These are phyloP conservation scores for Mucor irregularis DNA, from an alignment of 371 early-diverging fungal species.

Conservation along the genomic window DNA sequence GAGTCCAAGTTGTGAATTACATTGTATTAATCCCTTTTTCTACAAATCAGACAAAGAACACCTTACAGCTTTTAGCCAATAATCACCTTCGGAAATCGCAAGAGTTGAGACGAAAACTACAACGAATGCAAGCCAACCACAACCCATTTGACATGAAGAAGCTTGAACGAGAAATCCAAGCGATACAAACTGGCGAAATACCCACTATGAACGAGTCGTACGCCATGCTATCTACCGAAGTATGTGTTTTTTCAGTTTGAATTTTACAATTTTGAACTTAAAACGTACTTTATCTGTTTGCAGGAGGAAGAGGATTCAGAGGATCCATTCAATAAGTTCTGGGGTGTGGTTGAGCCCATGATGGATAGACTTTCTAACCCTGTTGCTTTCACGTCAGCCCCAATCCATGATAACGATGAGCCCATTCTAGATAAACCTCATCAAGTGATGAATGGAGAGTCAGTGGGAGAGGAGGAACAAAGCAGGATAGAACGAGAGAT, in stretches of 20 bases:
- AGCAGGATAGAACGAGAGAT: slow-evolving; percentile 18
- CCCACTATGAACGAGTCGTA: slow-evolving; percentile 34
- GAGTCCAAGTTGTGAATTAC: too few relatives aligned
- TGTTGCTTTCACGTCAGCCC: slow-evolving; percentile 68
- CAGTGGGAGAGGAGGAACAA: slow-evolving; percentile 10
- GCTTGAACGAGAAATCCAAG: slow-evolving; percentile 3
- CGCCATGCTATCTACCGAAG: slow-evolving; percentile 18
- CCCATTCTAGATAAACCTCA: not conserved
- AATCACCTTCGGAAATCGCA: not conserved
- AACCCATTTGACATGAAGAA: slow-evolving; percentile 6
- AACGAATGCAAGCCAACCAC: not conserved
- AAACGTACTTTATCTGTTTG: not conserved
- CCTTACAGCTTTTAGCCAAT: not conserved
- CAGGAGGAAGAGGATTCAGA: slow-evolving; percentile 49
- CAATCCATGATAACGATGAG: slow-evolving; percentile 48
- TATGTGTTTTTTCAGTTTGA: not conserved
- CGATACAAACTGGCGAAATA: not conserved
- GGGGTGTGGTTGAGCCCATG: slow-evolving; percentile 76
- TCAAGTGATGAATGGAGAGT: slow-evolving; percentile 7
- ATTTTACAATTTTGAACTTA: not conserved
- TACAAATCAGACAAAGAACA: not conserved
- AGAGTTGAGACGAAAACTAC: not conserved
- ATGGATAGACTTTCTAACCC: slow-evolving; percentile 74
- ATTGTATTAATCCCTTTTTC: too few relatives aligned
- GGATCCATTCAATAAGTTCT: slow-evolving; percentile 84